Conservation (phyloP, 2,329 filamentous ascomycete species). For the Aureobasidium musti region DNA sequence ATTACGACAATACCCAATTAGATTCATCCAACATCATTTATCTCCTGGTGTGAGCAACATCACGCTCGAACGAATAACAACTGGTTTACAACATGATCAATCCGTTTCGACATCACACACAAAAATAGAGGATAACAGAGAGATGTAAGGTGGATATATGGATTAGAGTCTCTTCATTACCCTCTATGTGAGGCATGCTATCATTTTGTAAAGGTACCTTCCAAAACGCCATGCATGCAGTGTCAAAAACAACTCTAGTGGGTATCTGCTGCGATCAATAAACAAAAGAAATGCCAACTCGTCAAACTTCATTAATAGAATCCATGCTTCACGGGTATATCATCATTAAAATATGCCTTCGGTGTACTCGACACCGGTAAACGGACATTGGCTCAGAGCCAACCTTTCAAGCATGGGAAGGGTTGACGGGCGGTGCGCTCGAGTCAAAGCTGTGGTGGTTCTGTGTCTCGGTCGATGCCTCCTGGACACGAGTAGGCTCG, state of each 20-base stretch:
- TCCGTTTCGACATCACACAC: not conserved
- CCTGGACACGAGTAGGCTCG: not conserved
- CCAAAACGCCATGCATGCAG: slow-evolving; percentile 25
- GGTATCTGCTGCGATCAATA: slow-evolving; percentile 28
- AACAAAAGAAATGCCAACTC: slow-evolving; percentile 3
- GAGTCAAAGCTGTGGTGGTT: slow-evolving; percentile 18
- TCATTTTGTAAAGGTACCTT: not conserved
- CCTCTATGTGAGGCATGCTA: not conserved
- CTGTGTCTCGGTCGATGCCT: not conserved
- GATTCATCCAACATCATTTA: slow-evolving; percentile 22
- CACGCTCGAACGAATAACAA: not conserved
- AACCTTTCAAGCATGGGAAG: not conserved
- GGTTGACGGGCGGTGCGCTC: slow-evolving; percentile 19
- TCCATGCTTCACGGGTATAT: not conserved
- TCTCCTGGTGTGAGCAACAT: not conserved
- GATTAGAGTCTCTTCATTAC: not conserved
- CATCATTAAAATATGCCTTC: slow-evolving; percentile 7
- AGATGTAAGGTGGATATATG: not conserved
- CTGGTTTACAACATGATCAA: not conserved
- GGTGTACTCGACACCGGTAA: not conserved
- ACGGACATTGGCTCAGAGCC: not conserved
- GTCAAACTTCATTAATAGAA: slow-evolving; percentile 10
- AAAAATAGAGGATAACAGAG: not conserved
- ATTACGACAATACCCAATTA: slow-evolving; percentile 42
- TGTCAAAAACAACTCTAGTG: slow-evolving; percentile 16